These are phyloP conservation scores for Candida nonsorbophila DNA, from an alignment of 805 yeast genomes.

Conservation along the genomic window DNA sequence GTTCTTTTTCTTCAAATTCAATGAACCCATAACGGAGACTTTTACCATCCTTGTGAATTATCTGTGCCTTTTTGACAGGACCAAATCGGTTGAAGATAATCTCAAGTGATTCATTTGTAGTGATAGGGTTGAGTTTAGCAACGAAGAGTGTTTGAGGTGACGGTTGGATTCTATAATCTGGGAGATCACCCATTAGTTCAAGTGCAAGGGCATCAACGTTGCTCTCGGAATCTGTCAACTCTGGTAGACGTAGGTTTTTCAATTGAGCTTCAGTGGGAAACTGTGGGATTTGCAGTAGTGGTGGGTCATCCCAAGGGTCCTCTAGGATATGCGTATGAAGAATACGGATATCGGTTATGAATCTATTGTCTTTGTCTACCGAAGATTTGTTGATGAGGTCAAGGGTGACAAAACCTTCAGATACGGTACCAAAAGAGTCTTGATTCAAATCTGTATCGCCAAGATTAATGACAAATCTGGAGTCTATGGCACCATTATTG, in stretches of 20 bases:
- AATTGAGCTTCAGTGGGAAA: constrained; percentile 9
- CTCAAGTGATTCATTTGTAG: constrained; percentile 51
- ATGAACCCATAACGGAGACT: constrained; percentile 62
- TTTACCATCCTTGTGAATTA: constrained; percentile 42
- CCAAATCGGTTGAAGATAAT: constrained; percentile 63
- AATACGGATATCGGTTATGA: constrained; percentile 34
- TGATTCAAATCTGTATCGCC: not conserved
- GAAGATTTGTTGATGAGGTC: constrained; percentile 36
- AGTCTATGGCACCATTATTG: constrained; percentile 3
- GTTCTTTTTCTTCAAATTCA: constrained; percentile 42
- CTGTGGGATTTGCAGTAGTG: constrained; percentile 11
- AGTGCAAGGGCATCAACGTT: constrained; percentile 54
- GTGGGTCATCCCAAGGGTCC: constrained; percentile 46
- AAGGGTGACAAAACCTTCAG: constrained; percentile 45
- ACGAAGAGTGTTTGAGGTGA: constrained; percentile 58
- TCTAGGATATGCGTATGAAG: constrained; percentile 45
- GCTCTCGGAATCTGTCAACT: constrained; percentile 23
- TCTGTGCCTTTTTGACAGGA: constrained; percentile 42
- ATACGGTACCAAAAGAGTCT: constrained; percentile 44
- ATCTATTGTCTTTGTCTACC: constrained; percentile 24
- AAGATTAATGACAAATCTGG: constrained; percentile 11
- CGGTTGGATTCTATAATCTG: constrained; percentile 53
- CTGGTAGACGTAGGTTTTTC: constrained; percentile 7
- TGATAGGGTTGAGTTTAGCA: constrained; percentile 59
- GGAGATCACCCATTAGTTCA: constrained; percentile 61